Evolutionary conservation across 805 yeast genomes (phyloP).

Genomic region (Crinitomyces ghanaensis): DNA sequence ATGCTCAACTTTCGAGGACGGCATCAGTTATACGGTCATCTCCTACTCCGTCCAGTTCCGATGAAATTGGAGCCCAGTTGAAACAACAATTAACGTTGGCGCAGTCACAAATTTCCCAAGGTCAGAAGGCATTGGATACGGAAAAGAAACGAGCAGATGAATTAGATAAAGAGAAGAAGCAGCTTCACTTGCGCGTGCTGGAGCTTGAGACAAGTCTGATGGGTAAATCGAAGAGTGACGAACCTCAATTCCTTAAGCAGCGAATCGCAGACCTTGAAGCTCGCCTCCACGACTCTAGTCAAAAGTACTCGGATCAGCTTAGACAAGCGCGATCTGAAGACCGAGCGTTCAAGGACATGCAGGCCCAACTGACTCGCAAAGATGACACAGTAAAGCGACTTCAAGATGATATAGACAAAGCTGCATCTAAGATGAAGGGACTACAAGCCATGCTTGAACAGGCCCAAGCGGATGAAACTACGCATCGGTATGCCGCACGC

Average conservation of each 20-base stretch:
- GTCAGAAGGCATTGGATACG: conserved; percentile 16
- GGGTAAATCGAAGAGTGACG: conserved; percentile 11
- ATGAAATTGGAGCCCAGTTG: conserved; percentile 10
- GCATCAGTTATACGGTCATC: background rate
- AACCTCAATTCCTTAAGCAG: conserved; percentile 10
- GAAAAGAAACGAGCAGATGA: conserved; percentile 18
- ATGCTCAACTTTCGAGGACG: background rate
- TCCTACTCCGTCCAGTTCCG: background rate
- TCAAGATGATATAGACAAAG: conserved; percentile 42
- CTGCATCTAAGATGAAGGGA: conserved; percentile 36
- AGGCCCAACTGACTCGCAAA: conserved; percentile 19
- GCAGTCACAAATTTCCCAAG: conserved; percentile 29
- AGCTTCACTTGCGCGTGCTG: conserved; percentile 16
- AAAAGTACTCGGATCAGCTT: conserved; percentile 12
- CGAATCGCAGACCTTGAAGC: conserved; percentile 16
- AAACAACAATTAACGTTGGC: conserved; percentile 14
- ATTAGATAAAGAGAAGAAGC: conserved; percentile 25
- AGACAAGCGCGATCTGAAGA: conserved; percentile 16
- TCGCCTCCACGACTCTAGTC: conserved; percentile 15
- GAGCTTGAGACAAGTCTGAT: conserved; percentile 17
- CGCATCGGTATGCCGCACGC: conserved; percentile 28
- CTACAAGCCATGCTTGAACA: conserved; percentile 27
- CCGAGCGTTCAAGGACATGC: conserved; percentile 18
- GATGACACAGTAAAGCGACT: conserved; percentile 20
- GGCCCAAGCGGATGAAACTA: conserved; percentile 29